Evolutionary conservation across 495 filamentous ascomycete genomes (phyloP).

Genomic region (Penicillium turbatum): DNA sequence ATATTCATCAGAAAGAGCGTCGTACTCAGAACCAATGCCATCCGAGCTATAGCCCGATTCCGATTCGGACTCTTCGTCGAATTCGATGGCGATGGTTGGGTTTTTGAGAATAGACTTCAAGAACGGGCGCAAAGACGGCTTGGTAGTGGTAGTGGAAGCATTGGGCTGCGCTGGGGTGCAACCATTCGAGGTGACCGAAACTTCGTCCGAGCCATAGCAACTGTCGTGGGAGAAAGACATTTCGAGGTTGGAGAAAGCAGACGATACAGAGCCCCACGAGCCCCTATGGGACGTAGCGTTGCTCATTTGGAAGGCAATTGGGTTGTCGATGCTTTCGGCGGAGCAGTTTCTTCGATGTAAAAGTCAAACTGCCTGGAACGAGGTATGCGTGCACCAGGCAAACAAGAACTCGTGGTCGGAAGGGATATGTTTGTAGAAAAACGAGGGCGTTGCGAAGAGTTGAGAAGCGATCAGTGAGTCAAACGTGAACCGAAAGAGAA

Average conservation of each 20-base stretch:
- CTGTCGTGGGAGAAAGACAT: conserved; percentile 45
- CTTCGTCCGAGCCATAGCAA: conserved; percentile 45
- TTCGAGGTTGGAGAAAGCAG: conserved; percentile 37
- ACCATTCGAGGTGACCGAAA: conserved; percentile 36
- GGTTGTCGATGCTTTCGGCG: conserved; percentile 1
- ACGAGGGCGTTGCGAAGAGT: neutral
- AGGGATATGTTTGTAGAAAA: neutral
- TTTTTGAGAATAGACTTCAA: conserved; percentile 44
- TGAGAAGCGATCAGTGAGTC: conserved; percentile 5
- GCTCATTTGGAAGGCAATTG: conserved; percentile 23
- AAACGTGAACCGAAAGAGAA: conserved; percentile 1
- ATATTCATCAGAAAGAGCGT: conserved; percentile 29
- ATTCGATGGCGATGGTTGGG: conserved; percentile 21
- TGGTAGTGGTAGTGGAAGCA: conserved; percentile 15
- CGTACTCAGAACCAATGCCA: conserved; percentile 33
- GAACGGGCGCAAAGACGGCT: conserved; percentile 24
- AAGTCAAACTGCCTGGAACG: neutral
- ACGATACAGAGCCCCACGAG: conserved; percentile 45
- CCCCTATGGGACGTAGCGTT: conserved; percentile 24
- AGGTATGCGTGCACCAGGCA: neutral
- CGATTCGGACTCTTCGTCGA: conserved; percentile 28
- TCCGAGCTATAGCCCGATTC: conserved; percentile 46
- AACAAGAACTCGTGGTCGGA: neutral
- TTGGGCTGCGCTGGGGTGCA: conserved; percentile 23
- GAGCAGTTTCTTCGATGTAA: neutral